A percentile compares a stretch with the other conserved stretches of the same genome.
Conservation (phyloP, 495 filamentous ascomycete genomes). For the Immersiella caudata region DNA sequence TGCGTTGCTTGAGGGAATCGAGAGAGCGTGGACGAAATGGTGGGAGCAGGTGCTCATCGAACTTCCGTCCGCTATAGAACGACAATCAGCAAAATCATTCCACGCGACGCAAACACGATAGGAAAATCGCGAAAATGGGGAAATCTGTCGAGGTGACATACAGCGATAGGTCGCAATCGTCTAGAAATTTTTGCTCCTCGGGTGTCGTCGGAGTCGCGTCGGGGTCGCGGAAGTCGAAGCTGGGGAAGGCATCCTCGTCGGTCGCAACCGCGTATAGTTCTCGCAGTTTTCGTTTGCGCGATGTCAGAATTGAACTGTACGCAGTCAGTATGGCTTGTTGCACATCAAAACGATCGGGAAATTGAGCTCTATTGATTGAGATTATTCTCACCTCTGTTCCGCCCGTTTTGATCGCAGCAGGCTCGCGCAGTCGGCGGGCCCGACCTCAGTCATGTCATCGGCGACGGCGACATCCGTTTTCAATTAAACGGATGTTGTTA, state of each 20-base stretch:
- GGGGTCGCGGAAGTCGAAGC: conserved; percentile 44
- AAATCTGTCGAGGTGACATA: conserved; percentile 49
- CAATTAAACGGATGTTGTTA: conserved; percentile 53
- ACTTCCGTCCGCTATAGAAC: conserved; percentile 64
- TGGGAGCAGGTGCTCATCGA: conserved; percentile 73
- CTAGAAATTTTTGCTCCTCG: conserved; percentile 67
- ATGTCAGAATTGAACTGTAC: conserved; percentile 70
- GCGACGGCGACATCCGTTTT: conserved; percentile 62
- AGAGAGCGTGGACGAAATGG: conserved; percentile 52
- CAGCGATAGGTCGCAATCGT: conserved; percentile 74
- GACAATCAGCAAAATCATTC: conserved; percentile 13
- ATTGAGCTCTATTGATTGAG: conserved; percentile 46
- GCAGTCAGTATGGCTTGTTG: conserved; percentile 39
- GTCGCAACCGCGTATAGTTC: conserved; percentile 71
- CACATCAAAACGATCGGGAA: conserved; percentile 51
- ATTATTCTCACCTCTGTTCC: conserved; percentile 51
- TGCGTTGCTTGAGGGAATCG: conserved; percentile 26
- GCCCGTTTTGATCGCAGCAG: conserved; percentile 57
- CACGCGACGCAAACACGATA: conserved; percentile 31
- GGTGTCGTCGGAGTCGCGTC: conserved; percentile 54
- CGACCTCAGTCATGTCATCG: conserved; percentile 63
- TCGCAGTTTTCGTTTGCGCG: conserved; percentile 81
- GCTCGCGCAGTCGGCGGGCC: conserved; percentile 55
- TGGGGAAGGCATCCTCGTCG: conserved; percentile 48
- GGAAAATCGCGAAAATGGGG: conserved; percentile 20